Conservation (phyloP, 345 rosid species). For the Syzygium jambos region DNA sequence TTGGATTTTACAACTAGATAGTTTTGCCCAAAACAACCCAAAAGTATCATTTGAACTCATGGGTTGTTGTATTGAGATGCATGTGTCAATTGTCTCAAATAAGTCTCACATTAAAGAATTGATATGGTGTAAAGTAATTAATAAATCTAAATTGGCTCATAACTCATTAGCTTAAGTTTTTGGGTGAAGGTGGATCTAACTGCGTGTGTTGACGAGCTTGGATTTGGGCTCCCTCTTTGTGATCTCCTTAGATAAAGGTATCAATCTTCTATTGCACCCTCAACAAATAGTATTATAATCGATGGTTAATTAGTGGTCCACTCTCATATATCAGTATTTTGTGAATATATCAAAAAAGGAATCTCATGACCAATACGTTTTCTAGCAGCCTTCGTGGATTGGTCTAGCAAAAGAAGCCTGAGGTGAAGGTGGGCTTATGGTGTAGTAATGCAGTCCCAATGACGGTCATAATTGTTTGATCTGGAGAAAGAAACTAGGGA, state of each 20-base stretch:
- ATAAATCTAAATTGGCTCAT: not conserved
- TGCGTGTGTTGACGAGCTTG: rapidly evolving
- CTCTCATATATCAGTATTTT: not conserved
- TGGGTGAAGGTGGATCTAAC: rapidly evolving
- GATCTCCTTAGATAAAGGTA: not conserved
- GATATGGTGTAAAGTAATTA: not conserved
- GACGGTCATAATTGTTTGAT: not conserved
- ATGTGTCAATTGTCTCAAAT: no score
- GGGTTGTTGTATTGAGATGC: not conserved
- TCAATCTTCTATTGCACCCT: rapidly evolving
- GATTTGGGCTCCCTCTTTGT: not conserved
- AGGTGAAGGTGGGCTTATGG: not conserved
- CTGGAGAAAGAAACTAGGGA: not conserved
- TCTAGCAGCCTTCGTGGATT: not conserved
- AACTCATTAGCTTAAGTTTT: not conserved
- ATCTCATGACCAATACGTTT: not conserved
- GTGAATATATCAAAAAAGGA: not conserved
- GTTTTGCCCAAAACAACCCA: not conserved
- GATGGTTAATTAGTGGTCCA: not conserved
- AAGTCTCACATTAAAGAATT: not conserved
- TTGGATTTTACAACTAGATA: not conserved
- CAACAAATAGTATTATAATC: not conserved
- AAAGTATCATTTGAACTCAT: not conserved
- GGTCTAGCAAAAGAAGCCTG: rapidly evolving
- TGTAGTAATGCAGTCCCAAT: rapidly evolving